These are phyloP conservation scores for Nasturtium officinale DNA, from an alignment of 345 rosid species.

Conservation along the genomic window DNA sequence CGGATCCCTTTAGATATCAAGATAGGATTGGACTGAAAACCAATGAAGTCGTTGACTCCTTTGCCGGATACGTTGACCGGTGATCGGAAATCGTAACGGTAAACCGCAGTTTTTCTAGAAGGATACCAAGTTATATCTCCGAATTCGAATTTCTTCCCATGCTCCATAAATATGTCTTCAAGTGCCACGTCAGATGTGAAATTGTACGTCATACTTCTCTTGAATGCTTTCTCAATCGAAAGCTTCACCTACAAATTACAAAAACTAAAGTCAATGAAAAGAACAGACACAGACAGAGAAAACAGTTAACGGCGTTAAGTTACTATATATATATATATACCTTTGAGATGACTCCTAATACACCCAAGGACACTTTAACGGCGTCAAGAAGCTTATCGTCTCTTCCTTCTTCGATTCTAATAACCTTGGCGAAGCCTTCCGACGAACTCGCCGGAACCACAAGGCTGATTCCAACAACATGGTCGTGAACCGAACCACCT, in stretches of 20 bases:
- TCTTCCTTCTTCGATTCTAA: conserved; percentile 48
- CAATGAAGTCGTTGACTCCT: conserved; percentile 72
- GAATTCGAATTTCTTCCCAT: conserved; percentile 68
- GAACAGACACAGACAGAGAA: background rate
- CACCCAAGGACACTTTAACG: conserved; percentile 74
- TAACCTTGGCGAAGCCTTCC: conserved; percentile 67
- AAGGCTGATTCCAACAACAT: conserved; percentile 69
- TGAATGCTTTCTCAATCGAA: conserved; percentile 65
- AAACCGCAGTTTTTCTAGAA: conserved; percentile 67
- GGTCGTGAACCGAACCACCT: conserved; percentile 94
- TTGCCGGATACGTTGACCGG: conserved; percentile 54
- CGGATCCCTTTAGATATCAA: conserved; percentile 60
- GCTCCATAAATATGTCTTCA: conserved; percentile 59
- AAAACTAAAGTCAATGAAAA: background rate
- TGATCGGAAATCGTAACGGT: conserved; percentile 69
- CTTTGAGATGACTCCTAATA: conserved; percentile 84
- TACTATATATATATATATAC: conserved; percentile 51
- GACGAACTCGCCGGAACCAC: conserved; percentile 58
- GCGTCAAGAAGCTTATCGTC: conserved; percentile 69
- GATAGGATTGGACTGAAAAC: conserved; percentile 68
- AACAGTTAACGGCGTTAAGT: conserved; percentile 8
- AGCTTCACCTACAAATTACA: conserved; percentile 59
- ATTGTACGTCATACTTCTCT: conserved; percentile 70
- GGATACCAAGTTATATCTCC: conserved; percentile 93
- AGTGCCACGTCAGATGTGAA: conserved; percentile 64